Conservation (phyloP, 345 rosid genomes). For the Lepidium africanum region DNA sequence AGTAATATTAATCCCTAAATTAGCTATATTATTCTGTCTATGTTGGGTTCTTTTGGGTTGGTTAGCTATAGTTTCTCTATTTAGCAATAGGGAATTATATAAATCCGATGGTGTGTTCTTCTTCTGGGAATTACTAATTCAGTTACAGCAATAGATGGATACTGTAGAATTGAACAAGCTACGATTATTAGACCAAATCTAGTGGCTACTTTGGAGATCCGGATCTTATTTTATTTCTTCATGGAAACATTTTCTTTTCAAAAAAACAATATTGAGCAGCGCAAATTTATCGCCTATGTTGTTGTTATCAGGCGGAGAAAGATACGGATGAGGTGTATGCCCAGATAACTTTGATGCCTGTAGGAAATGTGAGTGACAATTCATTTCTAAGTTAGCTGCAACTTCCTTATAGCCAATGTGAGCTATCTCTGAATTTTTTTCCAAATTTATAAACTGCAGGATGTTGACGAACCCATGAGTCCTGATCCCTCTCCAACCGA, state of each 20-base stretch:
- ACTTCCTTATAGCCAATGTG: neutral
- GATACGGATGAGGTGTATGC: slow-evolving; percentile 98
- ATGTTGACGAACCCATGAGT: slow-evolving; percentile 43
- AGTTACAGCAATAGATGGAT: neutral
- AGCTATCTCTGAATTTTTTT: neutral
- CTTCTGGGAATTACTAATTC: neutral
- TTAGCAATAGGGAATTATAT: neutral
- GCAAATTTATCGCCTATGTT: neutral
- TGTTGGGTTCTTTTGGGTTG: neutral
- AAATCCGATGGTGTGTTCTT: neutral
- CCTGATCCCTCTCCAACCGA: slow-evolving; percentile 45
- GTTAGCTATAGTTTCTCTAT: neutral
- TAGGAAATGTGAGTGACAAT: slow-evolving; percentile 40
- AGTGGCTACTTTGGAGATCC: neutral
- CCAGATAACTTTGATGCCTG: slow-evolving; percentile 75
- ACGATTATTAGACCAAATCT: neutral
- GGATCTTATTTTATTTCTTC: slow-evolving; percentile 1
- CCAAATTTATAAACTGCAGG: slow-evolving; percentile 26
- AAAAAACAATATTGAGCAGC: neutral
- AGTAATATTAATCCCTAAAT: neutral
- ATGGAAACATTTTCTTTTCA: neutral
- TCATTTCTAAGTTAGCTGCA: neutral
- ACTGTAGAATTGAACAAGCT: neutral
- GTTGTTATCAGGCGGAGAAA: slow-evolving; percentile 68
- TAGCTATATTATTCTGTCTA: neutral